Conservation (phyloP, 2,329 filamentous ascomycete species). For the Ophiocordyceps australis region DNA sequence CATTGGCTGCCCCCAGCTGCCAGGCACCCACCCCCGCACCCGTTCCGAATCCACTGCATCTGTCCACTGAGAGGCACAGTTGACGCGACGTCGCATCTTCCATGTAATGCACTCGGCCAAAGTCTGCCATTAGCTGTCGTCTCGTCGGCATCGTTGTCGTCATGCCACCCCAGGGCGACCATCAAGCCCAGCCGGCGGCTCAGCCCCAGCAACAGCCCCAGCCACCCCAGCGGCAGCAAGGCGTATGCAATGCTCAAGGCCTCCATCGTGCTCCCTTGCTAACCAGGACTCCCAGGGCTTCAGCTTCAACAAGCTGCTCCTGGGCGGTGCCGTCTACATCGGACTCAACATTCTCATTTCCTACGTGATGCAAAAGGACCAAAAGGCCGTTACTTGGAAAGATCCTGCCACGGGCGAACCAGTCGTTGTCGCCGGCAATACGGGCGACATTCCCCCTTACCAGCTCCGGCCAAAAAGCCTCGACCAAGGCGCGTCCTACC, state of each 20-base stretch:
- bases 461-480: slow-evolving; percentile 41
- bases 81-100: no score
- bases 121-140: no score
- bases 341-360: slow-evolving; percentile 39
- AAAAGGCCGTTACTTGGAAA: slow-evolving; percentile 25
- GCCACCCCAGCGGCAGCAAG: slow-evolving; percentile 3
- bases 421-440: slow-evolving; percentile 33
- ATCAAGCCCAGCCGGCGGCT: slow-evolving; percentile 5
- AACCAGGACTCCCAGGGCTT: no score
- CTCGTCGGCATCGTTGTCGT: no score
- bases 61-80: no score
- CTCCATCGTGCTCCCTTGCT: no score
- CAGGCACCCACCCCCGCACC: no score
- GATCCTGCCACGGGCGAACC: slow-evolving; percentile 29
- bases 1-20: no score
- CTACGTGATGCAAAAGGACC: slow-evolving; percentile 29
- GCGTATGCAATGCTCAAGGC: slow-evolving; percentile 5
- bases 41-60: no score
- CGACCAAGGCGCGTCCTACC: slow-evolving; percentile 44
- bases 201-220: slow-evolving; percentile 6
- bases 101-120: no score
- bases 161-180: slow-evolving; percentile 10
- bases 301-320: slow-evolving; percentile 24
- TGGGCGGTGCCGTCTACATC: slow-evolving; percentile 37
- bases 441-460: slow-evolving; percentile 43